Evolutionary conservation across 2,329 filamentous ascomycete species (phyloP), one percentile per base, ranked within the genome.

Genomic region (Penicillium sp.): DNA sequence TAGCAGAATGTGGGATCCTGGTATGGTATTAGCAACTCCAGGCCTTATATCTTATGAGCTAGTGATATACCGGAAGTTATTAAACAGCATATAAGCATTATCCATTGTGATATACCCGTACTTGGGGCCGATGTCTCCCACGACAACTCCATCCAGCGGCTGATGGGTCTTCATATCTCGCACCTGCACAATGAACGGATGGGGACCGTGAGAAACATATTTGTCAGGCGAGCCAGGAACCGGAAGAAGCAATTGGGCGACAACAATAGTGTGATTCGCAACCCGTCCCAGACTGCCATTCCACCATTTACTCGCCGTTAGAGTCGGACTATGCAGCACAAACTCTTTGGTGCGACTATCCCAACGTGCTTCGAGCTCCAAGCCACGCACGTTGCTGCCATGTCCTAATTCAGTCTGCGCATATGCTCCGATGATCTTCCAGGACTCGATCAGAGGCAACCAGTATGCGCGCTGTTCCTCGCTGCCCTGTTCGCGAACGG

Each of bases 121-220:
- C 49, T 79, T 80, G n/a, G 76, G 75, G 2, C 77, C 77, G 55
- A 80, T 78, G 52, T 80, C 77, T n/a, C 76, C 76, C 13, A 80
- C 73, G 2, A 74, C 71, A 45, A 80, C 75, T 1, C 75, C 75
- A 4, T 69, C 55, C 4, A 78, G 57, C 11, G 76, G 73, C 52
- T 72, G 64, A 50, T 78, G 73, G 2, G 74, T 77, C 48, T 73
- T 70, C 60, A 71, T 64, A 55, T 78, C 72, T 43, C 77, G 68
- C 43, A 79, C 77, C 58, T 77, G 77, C 14, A 79, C 69, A 49
- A 79, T 73, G 57, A 80, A 80, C 12, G 75, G 71, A 60, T 79
- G 77, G 29, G 76, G 75, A 8, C 77, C 77, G 60, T 77, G 67
- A n/a, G 67, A 73, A 25, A 69, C 64, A 48, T 72, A 72, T 31